phyloP scores from a whole-genome alignment of 257 asterid genomes.

The Asclepias syriaca region DNA sequence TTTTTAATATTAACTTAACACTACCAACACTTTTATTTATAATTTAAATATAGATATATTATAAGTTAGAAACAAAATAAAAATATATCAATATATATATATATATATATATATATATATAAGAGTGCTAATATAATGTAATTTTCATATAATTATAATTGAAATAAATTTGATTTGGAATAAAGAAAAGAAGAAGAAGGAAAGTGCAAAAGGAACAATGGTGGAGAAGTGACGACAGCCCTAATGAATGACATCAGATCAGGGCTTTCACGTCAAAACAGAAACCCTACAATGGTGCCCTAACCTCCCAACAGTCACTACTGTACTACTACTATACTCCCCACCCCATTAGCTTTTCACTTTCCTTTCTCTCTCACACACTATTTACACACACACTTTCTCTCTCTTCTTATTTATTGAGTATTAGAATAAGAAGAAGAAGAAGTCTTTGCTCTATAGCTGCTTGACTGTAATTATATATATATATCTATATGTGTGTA shows the following conservation, averaged over 20 bases:
- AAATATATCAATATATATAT: no score
- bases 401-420: not conserved
- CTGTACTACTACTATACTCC: not conserved
- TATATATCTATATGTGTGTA: no score
- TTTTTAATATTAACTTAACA: no score
- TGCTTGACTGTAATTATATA: not conserved
- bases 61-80: no score
- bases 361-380: not conserved
- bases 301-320: slow-evolving; percentile 27
- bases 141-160: no score
- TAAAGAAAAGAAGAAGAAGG: not conserved
- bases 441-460: no score
- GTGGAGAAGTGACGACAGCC: slow-evolving; percentile 13
- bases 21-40: no score
- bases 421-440: no score
- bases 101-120: no score
- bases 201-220: slow-evolving; percentile 24
- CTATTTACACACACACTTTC: not conserved
- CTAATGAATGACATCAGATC: slow-evolving; percentile 19
- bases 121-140: no score
- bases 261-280: slow-evolving; percentile 16
- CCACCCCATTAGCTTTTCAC: not conserved
- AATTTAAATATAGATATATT: no score
- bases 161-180: no score
- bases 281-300: slow-evolving; percentile 28